Percentiles rank a stretch among this genome's conserved stretches.
Conservation (phyloP, 805 yeast species). For the Pichia manshurica region DNA sequence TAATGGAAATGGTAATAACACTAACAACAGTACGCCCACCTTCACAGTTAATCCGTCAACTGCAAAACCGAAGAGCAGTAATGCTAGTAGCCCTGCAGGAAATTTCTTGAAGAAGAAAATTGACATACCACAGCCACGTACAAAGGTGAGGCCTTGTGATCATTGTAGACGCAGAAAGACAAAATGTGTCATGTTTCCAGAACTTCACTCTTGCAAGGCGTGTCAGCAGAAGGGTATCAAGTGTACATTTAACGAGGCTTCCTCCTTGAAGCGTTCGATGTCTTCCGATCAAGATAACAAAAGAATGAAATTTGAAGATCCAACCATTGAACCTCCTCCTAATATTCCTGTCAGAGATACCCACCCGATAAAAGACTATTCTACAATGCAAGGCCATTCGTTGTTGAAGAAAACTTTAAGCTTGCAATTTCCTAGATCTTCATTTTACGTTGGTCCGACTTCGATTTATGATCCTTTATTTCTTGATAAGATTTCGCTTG, state of each 20-base stretch:
- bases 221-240: constrained; percentile 69
- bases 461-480: constrained; percentile 74
- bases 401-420: constrained; percentile 62
- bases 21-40: neutral
- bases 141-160: constrained; percentile 65
- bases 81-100: neutral
- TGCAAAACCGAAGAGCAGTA: neutral
- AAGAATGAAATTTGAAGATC: constrained; percentile 31
- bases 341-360: constrained; percentile 43
- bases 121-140: constrained; percentile 35
- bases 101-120: constrained; percentile 11
- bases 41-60: neutral
- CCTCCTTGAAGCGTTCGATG: constrained; percentile 36
- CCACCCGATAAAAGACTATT: constrained; percentile 62
- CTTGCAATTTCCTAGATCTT: constrained; percentile 84
- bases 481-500: constrained; percentile 56
- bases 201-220: constrained; percentile 59
- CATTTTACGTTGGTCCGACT: constrained; percentile 84
- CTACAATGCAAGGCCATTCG: constrained; percentile 56
- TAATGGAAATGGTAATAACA: neutral
- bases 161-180: constrained; percentile 77
- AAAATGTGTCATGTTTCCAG: constrained; percentile 67
- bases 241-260: constrained; percentile 68
- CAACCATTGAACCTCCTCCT: constrained; percentile 33
- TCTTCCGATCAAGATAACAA: constrained; percentile 24